Evolutionary conservation across 2,329 filamentous ascomycete species (phyloP), one percentile per base, ranked within the genome.

Genomic region (Penicillium sp.): DNA sequence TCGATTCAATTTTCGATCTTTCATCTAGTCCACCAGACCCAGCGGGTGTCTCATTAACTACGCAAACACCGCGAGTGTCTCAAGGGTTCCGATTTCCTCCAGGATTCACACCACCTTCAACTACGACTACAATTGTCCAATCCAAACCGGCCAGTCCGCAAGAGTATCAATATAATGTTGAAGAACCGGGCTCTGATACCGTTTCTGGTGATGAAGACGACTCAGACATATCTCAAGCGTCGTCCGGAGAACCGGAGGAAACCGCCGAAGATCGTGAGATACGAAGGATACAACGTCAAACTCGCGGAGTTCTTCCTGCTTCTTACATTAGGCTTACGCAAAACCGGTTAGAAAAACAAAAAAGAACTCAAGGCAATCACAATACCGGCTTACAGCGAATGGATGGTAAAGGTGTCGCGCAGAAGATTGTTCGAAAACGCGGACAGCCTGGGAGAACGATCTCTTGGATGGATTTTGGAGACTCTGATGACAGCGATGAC

Each of bases 221-320:
- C 33, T 66, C 67, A 5, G 56, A 63, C 24, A 62, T 62, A 26
- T 63, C 66, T 22, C 31, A 58, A 5, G 51, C 57, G 48, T 66
- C 65, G 4, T 56, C 60, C n/a, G 56, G 63, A 45, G 60, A 67
- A 53, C 53, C 62, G 27, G 60, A 63, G 9, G 52, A 61, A 37
- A 63, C 64, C 19, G 56, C 60, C 6, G 57, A 70, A 44, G 66
- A 68, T 29, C 58, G 58, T 43, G 65, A 68, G 48, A 63, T 79
- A 11, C 67, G 69, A 58, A 63, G 58, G 26, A 61, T 75, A 13
- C 72, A 75, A 48, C 75, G 76, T 27, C 74, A 63, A 50, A 80
- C 79, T 13, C 76, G 76, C 57, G 79, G 79, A 26, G 79, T 81
- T 24, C 69, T 82, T 24, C 79, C 79, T 19, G 79, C 79, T 6